Conservation (phyloP, 2,329 filamentous ascomycete species). For the Xylaria arbuscula region DNA sequence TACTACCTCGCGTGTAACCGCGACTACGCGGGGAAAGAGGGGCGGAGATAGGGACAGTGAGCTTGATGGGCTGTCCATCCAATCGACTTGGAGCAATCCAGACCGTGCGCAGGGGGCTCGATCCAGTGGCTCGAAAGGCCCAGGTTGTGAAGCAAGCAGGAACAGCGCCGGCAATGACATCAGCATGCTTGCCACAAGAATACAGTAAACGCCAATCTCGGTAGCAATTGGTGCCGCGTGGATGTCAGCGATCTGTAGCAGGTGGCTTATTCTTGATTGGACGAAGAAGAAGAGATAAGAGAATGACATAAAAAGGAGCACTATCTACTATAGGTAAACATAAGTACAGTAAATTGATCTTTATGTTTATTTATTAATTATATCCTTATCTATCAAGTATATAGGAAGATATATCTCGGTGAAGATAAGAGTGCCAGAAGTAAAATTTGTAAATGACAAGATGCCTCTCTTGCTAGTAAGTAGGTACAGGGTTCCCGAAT, state of each 20-base stretch:
- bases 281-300: neutral
- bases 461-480: no score
- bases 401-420: no score
- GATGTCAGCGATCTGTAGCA: conserved; percentile 2
- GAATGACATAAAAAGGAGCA: neutral
- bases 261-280: neutral
- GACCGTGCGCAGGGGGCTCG: conserved; percentile 33
- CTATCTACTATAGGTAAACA: no score
- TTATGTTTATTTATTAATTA: no score
- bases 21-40: conserved; percentile 25
- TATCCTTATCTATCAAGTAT: no score
- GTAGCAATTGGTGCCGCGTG: neutral
- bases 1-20: conserved; percentile 1
- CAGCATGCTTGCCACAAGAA: conserved; percentile 13
- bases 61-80: conserved; percentile 2
- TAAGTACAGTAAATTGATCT: no score
- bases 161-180: conserved; percentile 18
- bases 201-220: neutral
- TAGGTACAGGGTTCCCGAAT: neutral
- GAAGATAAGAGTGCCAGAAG: no score
- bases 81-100: conserved; percentile 34
- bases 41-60: conserved; percentile 4
- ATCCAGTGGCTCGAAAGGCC: conserved; percentile 26
- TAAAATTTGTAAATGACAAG: no score
- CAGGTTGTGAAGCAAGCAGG: conserved; percentile 15